Evolutionary conservation across 2,329 filamentous ascomycete genomes (phyloP).

Genomic region (Incumbomyces lentus): DNA sequence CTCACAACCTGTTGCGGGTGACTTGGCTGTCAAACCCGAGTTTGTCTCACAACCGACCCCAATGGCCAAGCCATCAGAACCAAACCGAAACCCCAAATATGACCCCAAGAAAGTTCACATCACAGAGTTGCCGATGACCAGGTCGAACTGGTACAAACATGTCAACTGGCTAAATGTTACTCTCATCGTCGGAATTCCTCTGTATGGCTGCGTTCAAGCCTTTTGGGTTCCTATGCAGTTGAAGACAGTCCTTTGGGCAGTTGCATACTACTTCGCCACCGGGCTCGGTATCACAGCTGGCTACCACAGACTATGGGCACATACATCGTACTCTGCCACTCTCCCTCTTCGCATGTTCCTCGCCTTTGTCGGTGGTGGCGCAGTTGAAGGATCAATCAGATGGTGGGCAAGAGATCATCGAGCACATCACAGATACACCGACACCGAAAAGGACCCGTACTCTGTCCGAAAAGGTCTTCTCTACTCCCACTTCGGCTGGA

Average conservation of each 20-base stretch:
- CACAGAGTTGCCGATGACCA: conserved; percentile 69
- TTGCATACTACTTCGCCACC: conserved; percentile 75
- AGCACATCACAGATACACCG: conserved; percentile 83
- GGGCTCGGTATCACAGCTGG: conserved; percentile 70
- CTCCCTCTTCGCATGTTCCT: conserved; percentile 71
- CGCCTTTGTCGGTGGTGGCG: conserved; percentile 68
- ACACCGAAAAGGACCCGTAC: conserved; percentile 86
- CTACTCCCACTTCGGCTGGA: conserved; percentile 81
- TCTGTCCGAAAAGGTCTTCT: conserved; percentile 78
- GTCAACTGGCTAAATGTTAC: conserved; percentile 86
- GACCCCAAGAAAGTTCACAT: conserved; percentile 72
- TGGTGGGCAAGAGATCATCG: conserved; percentile 86
- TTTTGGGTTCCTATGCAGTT: conserved; percentile 66
- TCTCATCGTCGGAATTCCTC: conserved; percentile 67
- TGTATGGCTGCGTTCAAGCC: conserved; percentile 61
- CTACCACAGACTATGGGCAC: conserved; percentile 78
- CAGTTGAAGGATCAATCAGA: conserved; percentile 74
- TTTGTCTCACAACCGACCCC: conserved; percentile 35
- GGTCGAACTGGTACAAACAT: conserved; percentile 79
- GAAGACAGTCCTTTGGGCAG: conserved; percentile 63
- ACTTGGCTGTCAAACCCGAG: conserved; percentile 40
- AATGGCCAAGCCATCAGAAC: conserved; percentile 41
- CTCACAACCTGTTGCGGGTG: conserved; percentile 39
- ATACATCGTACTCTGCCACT: conserved; percentile 70
- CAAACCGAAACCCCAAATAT: conserved; percentile 42